Evolutionary conservation across 805 yeast species (phyloP), one percentile per base, ranked within the genome.

Genomic region (Vanderwaltozyma verrucispora): DNA sequence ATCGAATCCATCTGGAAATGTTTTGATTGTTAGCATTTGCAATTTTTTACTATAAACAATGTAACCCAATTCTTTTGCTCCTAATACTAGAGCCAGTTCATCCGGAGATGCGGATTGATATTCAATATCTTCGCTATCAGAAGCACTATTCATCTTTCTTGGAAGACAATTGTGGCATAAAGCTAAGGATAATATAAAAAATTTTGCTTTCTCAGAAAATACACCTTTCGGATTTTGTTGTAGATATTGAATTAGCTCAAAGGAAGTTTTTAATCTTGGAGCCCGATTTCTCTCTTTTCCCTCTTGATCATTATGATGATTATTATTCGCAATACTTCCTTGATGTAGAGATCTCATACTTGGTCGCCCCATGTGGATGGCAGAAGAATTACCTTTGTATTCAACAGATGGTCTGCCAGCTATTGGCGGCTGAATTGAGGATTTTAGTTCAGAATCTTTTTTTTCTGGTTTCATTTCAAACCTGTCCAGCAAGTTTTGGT

Each of bases 61-160:
- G 56, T 69, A 92, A 0, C 99, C 99, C 68, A 92, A 69, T 53
- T 92, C 98, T 47, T 95, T 71, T 0, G 98, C 98, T 1, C 97
- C 98, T 32, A 80, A 75, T 3, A 92, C 89, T 23, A 92, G 64
- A 0, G 99, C 98, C 35, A 88, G 62, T 56, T 92, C 99, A 61
- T 92, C 99, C 0, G 98, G 99, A 0, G 96, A 88, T 0, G 97
- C 77, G 0, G 97, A 85, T 54, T 89, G 96, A 50, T 92, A 92
- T 39, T 75, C 78, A 18, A 87, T 73, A 17, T 68, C 64, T 17
- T 68, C 76, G 30, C 65, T 72, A 10, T 26, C 30, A 16, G 50
- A 50, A 9, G 35, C 36, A 18, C 41, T 28, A 16, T 30, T 40
- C 1, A 54, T 48, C 30, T 62, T 69, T 45, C 80, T 79, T 2